Percentiles rank a stretch among this genome's conserved stretches.
phyloP scores from a whole-genome alignment of 2,329 filamentous ascomycete species.

The Conoideocrella luteorostrata region DNA sequence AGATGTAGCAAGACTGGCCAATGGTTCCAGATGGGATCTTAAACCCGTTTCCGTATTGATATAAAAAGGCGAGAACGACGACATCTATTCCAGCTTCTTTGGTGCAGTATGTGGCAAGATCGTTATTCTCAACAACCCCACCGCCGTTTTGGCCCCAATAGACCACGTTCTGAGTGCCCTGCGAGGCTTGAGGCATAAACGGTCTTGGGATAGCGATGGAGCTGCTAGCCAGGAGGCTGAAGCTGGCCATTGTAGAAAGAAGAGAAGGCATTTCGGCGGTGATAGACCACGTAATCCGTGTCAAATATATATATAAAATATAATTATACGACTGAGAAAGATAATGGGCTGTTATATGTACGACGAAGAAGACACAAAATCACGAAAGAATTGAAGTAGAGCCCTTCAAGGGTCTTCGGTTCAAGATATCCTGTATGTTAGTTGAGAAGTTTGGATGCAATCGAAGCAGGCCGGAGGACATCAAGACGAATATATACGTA shows the following conservation, averaged over 20 bases:
- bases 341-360: neutral
- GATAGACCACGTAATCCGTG: neutral
- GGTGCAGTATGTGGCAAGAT: constrained; percentile 32
- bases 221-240: constrained; percentile 13
- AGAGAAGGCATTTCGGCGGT: constrained; percentile 14
- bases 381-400: too few relatives aligned
- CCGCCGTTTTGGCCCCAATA: constrained; percentile 25
- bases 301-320: constrained; percentile 2
- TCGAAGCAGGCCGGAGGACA: too few relatives aligned
- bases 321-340: too few relatives aligned
- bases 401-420: too few relatives aligned
- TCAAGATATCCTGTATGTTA: too few relatives aligned
- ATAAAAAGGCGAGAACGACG: constrained; percentile 36
- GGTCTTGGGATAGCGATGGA: too few relatives aligned
- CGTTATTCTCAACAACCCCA: constrained; percentile 24
- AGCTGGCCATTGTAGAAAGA: constrained; percentile 5
- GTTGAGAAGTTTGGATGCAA: too few relatives aligned
- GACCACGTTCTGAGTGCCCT: too few relatives aligned
- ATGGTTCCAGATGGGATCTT: constrained; percentile 33
- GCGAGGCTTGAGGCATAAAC: too few relatives aligned
- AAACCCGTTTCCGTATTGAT: constrained; percentile 28
- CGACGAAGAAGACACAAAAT: too few relatives aligned
- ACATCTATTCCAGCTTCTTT: constrained; percentile 32
- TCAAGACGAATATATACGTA: neutral
- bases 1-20: constrained; percentile 32